Evolutionary conservation across 495 filamentous ascomycete genomes (phyloP).

Genomic region (Tuber magnatum): DNA sequence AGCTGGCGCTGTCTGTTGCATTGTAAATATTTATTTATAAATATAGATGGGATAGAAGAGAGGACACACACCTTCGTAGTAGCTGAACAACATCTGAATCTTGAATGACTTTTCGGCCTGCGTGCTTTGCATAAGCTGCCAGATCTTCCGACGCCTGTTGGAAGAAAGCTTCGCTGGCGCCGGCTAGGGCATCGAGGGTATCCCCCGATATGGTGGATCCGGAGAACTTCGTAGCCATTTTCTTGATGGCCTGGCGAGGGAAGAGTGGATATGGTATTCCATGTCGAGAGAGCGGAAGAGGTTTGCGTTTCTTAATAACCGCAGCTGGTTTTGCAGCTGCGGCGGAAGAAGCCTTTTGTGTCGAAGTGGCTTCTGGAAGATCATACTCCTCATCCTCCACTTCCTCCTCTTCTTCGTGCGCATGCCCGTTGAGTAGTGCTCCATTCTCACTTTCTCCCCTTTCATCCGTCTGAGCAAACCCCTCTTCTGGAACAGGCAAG

Average conservation of each 20-base stretch:
- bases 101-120: slow-evolving; percentile 74
- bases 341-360: slow-evolving; percentile 36
- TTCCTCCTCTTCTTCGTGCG: slow-evolving; percentile 25
- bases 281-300: slow-evolving; percentile 59
- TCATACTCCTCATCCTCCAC: slow-evolving; percentile 32
- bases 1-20: slow-evolving; percentile 66
- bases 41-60: slow-evolving; percentile 40
- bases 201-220: slow-evolving; percentile 60
- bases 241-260: slow-evolving; percentile 62
- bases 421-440: neutral
- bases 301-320: slow-evolving; percentile 46
- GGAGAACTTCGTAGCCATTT: slow-evolving; percentile 64
- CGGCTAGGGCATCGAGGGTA: slow-evolving; percentile 62
- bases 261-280: slow-evolving; percentile 70
- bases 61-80: slow-evolving; percentile 65
- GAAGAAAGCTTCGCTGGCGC: slow-evolving; percentile 82
- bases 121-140: slow-evolving; percentile 70
- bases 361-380: slow-evolving; percentile 25
- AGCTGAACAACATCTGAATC: slow-evolving; percentile 73
- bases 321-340: slow-evolving; percentile 17
- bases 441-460: neutral
- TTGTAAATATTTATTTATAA: slow-evolving; percentile 35
- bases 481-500: slow-evolving; percentile 8
- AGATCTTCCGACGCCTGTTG: slow-evolving; percentile 76
- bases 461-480: neutral